phyloP scores from a whole-genome alignment of 306 rosid species.

The Prunus davidiana region DNA sequence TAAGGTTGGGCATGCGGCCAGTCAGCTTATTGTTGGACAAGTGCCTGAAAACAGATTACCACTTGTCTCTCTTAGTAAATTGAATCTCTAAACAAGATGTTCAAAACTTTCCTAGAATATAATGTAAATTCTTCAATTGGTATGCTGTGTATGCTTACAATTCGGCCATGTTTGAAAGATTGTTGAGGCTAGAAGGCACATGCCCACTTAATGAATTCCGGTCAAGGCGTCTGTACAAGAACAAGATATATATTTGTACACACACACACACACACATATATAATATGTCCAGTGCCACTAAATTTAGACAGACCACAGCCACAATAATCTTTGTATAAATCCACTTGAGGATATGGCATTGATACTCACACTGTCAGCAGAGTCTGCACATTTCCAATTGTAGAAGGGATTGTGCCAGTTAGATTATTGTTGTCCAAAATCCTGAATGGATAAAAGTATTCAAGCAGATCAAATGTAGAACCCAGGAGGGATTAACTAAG shows the following conservation, averaged over 20 bases:
- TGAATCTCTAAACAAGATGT: constrained; percentile 2
- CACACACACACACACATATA: too few species aligned
- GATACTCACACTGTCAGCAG: constrained; percentile 66
- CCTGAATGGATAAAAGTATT: constrained; percentile 37
- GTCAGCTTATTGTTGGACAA: constrained; percentile 58
- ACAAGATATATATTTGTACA: neutral
- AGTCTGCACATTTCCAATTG: constrained; percentile 46
- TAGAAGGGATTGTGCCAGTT: constrained; percentile 51
- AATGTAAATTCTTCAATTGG: neutral
- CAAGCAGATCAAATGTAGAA: neutral
- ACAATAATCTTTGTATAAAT: neutral
- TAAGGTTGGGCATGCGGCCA: constrained; percentile 53
- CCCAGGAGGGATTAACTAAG: too few species aligned
- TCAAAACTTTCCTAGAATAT: neutral
- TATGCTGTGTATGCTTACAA: constrained; percentile 39
- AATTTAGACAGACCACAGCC: neutral
- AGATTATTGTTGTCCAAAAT: constrained; percentile 52
- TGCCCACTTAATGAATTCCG: constrained; percentile 34
- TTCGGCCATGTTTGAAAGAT: constrained; percentile 32
- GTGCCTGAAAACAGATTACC: constrained; percentile 35
- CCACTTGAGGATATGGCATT: constrained; percentile 18
- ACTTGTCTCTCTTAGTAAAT: neutral
- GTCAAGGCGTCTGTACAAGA: constrained; percentile 53
- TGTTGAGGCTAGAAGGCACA: constrained; percentile 47
- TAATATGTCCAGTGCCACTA: neutral